Evolutionary conservation across 495 filamentous ascomycete species (phyloP), one percentile per base, ranked within the genome.

Genomic region (Xylaria flabelliformis): DNA sequence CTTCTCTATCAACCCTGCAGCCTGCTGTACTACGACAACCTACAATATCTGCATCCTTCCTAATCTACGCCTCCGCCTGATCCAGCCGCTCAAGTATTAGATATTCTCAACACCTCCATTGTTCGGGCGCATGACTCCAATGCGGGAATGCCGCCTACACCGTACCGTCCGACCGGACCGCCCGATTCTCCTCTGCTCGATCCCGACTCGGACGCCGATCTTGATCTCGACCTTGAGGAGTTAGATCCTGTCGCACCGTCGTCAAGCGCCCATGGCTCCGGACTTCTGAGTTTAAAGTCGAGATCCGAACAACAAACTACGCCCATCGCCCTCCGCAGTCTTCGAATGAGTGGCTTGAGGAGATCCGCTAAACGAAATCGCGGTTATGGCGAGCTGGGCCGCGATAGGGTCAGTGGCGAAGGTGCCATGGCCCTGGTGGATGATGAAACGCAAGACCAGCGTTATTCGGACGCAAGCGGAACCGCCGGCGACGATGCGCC

Each of bases 181-280:
- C 86, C 87, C 77, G 84, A 87, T 76, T 87, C 85, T 42, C 82
- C 82, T 62, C 73, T 79, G 69, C 83, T 88, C 77, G 85, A 87
- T 64, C 88, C 88, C 63, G 87, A 91, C 72, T 89, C 89, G 64
- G 92, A 93, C 75, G 85, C 92, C 67, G 91, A 94, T 72, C 83
- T 94, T 63, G 90, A 94, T 71, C 75, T 90, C 65, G 70, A 72
- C 42, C 86, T 85, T 61, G 79, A 93, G 75, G 92, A 94, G 85
- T 88, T 94, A 48, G 91, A 93, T 74, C 91, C 90, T 19, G 80
- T 80, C 32, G 80, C 85, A 24, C 80, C 83, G 32, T 73, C 80
- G 44, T 79, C 79, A 29, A 50, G 32, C 24, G n/a, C 72, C 53
- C 53, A 77, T 53, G 74, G 71, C 65, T 76, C 80, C 32, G 81